Base-by-base conservation (phyloP, 208 protist species). In the Balamuthia mandrillaris region DNA sequence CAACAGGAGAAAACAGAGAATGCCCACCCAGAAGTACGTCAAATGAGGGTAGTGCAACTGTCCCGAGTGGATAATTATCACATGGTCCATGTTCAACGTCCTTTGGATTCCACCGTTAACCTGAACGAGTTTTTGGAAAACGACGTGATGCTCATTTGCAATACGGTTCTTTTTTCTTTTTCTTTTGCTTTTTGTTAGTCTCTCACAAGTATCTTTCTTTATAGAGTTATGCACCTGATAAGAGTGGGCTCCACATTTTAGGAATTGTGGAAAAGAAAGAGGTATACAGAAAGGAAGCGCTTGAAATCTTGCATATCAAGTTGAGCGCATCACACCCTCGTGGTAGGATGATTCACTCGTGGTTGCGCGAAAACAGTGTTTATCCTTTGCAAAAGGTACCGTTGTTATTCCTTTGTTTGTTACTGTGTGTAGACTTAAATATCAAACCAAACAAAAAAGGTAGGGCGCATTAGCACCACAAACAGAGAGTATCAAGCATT, bases 81-180 rank as follows among this genome's bases (percentile, higher is more conserved):
- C 31, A 14, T 84, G 5, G 9, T 87, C 81, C 45, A 51, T 68
- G 24, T 63, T 79, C 14, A 81, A 81, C 31, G 0, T 18, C 1
- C n/a, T n/a, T n/a, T n/a, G 31, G 21, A 0, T 41, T 29, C 6
- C 29, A 61, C 2, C 24, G 27, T 6, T 4, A 66, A 3, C 4
- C 0, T 4, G 18, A 14, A 35, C 31, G 33, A 87, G n/a, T 58
- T 87, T 33, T 68, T 70, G 7, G 35, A 82, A 18, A 60, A 87
- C 10, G 87, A 89, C 35, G 37, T 89, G 0, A 2, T 89, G n/a
- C 4, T 86, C 1, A n/a, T 89, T 0, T 16, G 31, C 27, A 45
- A 86, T 3, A 1, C 37, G 4, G 72, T 81, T 61, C 44, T 24
- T 47, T 6, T 18, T 5, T 29, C 65, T 1, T 75, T 31, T 4